Percentiles rank a stretch among this genome's conserved stretches.
Conservation (phyloP, 257 asterid species). For the Nicotiana knightiana region DNA sequence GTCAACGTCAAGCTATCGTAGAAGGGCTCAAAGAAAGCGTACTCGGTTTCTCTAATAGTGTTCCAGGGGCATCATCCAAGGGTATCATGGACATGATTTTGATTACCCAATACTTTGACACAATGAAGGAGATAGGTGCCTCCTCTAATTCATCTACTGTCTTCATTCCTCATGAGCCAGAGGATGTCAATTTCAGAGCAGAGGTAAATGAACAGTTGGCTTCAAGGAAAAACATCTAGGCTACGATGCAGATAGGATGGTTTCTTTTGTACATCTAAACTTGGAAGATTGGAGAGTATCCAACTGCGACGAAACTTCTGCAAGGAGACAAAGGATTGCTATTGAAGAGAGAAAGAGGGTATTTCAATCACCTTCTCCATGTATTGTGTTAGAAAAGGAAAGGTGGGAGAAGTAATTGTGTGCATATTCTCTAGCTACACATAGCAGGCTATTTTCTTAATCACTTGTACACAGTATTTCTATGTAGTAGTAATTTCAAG, state of each 20-base stretch:
- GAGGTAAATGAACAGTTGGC: slow-evolving; percentile 17
- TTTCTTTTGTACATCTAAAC: not conserved
- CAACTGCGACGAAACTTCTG: not conserved
- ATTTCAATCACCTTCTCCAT: too few relatives aligned
- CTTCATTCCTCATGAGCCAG: slow-evolving; percentile 22
- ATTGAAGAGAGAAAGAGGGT: too few relatives aligned
- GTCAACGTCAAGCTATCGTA: slow-evolving; percentile 22
- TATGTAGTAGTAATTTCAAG: not conserved
- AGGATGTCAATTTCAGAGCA: slow-evolving; percentile 13
- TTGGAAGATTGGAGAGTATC: not conserved
- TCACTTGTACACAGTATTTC: not conserved
- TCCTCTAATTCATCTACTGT: slow-evolving; percentile 22
- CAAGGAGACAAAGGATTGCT: not conserved
- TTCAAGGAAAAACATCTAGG: slow-evolving; percentile 1
- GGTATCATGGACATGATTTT: slow-evolving; percentile 30
- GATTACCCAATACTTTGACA: slow-evolving; percentile 28
- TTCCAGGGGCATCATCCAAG: slow-evolving; percentile 21
- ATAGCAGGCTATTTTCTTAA: not conserved
- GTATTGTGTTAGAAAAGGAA: too few relatives aligned
- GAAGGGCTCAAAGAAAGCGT: slow-evolving; percentile 29
- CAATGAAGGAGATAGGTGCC: slow-evolving; percentile 24
- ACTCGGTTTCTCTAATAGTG: slow-evolving; percentile 14
- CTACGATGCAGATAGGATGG: not conserved
- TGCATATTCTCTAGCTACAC: too few relatives aligned
- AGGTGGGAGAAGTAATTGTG: too few relatives aligned